These are phyloP conservation scores for Sclerotinia trifoliorum DNA, from an alignment of 2,329 filamentous ascomycete genomes.

Conservation along the genomic window DNA sequence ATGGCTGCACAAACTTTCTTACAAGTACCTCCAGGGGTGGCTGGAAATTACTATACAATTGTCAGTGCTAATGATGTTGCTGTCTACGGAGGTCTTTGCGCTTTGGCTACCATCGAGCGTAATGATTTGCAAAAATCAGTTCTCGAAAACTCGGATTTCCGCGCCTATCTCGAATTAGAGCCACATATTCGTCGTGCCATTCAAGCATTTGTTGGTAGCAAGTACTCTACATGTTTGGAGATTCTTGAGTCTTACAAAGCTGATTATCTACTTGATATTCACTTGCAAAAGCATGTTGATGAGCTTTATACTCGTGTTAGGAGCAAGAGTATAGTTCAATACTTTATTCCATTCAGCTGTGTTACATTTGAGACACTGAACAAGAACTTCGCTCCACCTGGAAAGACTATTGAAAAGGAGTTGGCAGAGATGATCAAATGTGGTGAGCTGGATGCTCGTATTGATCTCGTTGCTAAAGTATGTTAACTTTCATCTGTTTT, in stretches of 20 bases:
- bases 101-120: constrained; percentile 85
- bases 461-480: constrained; percentile 79
- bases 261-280: constrained; percentile 88
- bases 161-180: constrained; percentile 85
- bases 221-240: constrained; percentile 80
- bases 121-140: constrained; percentile 71
- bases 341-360: constrained; percentile 85
- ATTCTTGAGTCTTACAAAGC: constrained; percentile 77
- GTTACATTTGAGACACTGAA: constrained; percentile 80
- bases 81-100: constrained; percentile 85
- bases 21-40: constrained; percentile 43
- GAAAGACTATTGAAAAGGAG: constrained; percentile 68
- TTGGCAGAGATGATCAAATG: constrained; percentile 74
- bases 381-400: constrained; percentile 66
- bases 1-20: constrained; percentile 71
- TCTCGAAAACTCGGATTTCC: constrained; percentile 77
- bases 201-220: constrained; percentile 81
- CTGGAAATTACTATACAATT: constrained; percentile 64
- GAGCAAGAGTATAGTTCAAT: constrained; percentile 89
- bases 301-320: constrained; percentile 73
- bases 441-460: constrained; percentile 70
- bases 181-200: constrained; percentile 92
- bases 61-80: constrained; percentile 85
- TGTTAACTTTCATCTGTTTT: constrained; percentile 26
- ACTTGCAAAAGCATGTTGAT: constrained; percentile 72